These are phyloP conservation scores for Lactarius psammicola DNA, from an alignment of 768 basidiomycete species.

Conservation along the genomic window DNA sequence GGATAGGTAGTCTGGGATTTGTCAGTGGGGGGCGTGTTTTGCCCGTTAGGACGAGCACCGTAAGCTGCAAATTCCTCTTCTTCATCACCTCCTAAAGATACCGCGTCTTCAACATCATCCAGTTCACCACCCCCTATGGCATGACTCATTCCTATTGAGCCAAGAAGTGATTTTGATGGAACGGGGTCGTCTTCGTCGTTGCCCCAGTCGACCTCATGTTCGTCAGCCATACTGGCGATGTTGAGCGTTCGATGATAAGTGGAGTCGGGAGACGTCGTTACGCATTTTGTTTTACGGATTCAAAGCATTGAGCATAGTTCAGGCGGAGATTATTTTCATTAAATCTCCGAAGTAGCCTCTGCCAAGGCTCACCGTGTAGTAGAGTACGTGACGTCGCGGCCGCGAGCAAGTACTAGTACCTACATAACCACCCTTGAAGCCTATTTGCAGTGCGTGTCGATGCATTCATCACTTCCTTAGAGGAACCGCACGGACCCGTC, in stretches of 20 bases:
- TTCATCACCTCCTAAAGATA: constrained; percentile 68
- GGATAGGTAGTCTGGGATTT: constrained; percentile 1
- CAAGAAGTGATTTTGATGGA: constrained; percentile 23
- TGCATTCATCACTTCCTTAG: constrained; percentile 11
- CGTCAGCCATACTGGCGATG: constrained; percentile 54
- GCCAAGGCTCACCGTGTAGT: not conserved
- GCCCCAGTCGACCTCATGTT: constrained; percentile 70
- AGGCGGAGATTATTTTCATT: constrained; percentile 12
- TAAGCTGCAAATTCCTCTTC: constrained; percentile 57
- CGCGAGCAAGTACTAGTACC: not conserved
- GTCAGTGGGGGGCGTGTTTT: constrained; percentile 5
- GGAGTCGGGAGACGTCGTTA: constrained; percentile 17
- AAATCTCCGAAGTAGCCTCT: constrained; percentile 10
- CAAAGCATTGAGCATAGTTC: not conserved
- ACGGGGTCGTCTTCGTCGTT: constrained; percentile 46
- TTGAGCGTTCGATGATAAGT: constrained; percentile 24
- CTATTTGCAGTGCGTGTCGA: constrained; percentile 12
- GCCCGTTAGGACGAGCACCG: constrained; percentile 33
- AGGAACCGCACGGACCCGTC: not conserved
- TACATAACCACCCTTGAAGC: not conserved
- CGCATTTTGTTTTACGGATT: not conserved
- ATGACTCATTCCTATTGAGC: constrained; percentile 28
- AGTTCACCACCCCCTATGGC: constrained; percentile 23
- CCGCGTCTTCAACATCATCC: constrained; percentile 56
- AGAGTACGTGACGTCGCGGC: not conserved